Evolutionary conservation across 2,329 filamentous ascomycete species (phyloP).

Genomic region (Cladosporium sp.): DNA sequence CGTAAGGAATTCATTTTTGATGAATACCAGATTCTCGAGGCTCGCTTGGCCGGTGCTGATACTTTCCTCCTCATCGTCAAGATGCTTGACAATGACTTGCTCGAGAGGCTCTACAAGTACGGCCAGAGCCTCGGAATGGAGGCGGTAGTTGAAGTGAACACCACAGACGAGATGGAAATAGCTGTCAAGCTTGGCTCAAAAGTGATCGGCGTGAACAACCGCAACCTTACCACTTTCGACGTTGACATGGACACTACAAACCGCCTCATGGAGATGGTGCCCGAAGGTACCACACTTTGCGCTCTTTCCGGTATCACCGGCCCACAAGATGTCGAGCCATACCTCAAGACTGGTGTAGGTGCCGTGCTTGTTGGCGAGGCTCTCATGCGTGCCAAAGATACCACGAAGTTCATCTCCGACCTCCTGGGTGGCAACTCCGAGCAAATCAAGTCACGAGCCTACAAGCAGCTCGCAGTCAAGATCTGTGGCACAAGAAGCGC

Average conservation of each 20-base stretch:
- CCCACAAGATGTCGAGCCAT: conserved; percentile 80
- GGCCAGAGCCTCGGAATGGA: conserved; percentile 92
- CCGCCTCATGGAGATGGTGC: conserved; percentile 79
- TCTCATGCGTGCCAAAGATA: conserved; percentile 86
- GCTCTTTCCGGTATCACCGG: conserved; percentile 92
- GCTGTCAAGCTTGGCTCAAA: conserved; percentile 82
- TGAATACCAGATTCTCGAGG: conserved; percentile 96
- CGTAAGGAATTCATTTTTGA: conserved; percentile 98
- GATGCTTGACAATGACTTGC: conserved; percentile 76
- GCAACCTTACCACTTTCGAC: conserved; percentile 93
- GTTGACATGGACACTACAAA: conserved; percentile 77
- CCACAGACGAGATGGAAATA: conserved; percentile 82
- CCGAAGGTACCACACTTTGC: conserved; percentile 80
- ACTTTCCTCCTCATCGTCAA: conserved; percentile 96
- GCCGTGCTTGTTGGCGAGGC: conserved; percentile 93
- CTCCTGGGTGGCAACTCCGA: conserved; percentile 61
- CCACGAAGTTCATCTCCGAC: conserved; percentile 74
- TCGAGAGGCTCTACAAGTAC: conserved; percentile 80
- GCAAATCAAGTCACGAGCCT: conserved; percentile 19
- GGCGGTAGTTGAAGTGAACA: conserved; percentile 94
- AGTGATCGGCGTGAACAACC: conserved; percentile 96
- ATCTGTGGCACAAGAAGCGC: conserved; percentile 87
- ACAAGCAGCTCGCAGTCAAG: conserved; percentile 66
- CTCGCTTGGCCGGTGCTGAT: conserved; percentile 85
- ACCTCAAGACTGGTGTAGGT: conserved; percentile 83